Conservation (phyloP, 2,329 filamentous ascomycete genomes). For the Pseudogymnoascus sp. region DNA sequence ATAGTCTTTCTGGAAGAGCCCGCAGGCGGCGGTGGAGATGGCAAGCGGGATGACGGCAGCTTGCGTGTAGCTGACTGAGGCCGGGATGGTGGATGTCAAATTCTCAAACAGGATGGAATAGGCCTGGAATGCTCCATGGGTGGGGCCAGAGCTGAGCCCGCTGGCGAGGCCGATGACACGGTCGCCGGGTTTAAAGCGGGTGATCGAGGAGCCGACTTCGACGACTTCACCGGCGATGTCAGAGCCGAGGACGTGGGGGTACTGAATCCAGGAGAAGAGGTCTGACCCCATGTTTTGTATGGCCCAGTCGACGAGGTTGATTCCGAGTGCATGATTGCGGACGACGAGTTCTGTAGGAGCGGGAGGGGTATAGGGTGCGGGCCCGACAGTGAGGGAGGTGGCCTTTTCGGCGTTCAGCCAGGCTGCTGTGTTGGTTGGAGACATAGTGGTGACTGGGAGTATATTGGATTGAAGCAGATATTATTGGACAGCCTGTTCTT, state of each 20-base stretch:
- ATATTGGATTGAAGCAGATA: not conserved
- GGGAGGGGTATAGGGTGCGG: constrained; percentile 30
- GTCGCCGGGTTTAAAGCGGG: constrained; percentile 11
- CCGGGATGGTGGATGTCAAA: constrained; percentile 24
- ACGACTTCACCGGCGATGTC: constrained; percentile 16
- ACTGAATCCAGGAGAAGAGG: constrained; percentile 27
- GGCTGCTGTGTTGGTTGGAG: constrained; percentile 18
- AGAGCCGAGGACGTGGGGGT: constrained; percentile 18
- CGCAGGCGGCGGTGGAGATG: constrained; percentile 27
- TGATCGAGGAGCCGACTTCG: constrained; percentile 13
- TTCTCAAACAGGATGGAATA: constrained; percentile 23
- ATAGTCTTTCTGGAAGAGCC: constrained; percentile 23
- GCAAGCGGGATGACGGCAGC: constrained; percentile 29
- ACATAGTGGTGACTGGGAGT: not conserved
- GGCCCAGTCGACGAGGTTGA: constrained; percentile 34
- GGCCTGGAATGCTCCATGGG: constrained; percentile 26
- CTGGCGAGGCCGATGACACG: constrained; percentile 22
- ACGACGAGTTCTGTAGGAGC: constrained; percentile 31
- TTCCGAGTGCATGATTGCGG: constrained; percentile 31
- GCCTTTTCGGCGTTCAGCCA: constrained; percentile 24
- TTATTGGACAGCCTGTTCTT: not conserved
- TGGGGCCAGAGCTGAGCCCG: constrained; percentile 28
- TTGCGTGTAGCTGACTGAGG: constrained; percentile 24
- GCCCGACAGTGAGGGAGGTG: constrained; percentile 27
- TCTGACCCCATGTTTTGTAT: constrained; percentile 30